A percentile compares a stretch with the other conserved stretches of the same genome.
Evolutionary conservation across 2,329 filamentous ascomycete genomes (phyloP).

Genomic region (Botrytis deweyae): DNA sequence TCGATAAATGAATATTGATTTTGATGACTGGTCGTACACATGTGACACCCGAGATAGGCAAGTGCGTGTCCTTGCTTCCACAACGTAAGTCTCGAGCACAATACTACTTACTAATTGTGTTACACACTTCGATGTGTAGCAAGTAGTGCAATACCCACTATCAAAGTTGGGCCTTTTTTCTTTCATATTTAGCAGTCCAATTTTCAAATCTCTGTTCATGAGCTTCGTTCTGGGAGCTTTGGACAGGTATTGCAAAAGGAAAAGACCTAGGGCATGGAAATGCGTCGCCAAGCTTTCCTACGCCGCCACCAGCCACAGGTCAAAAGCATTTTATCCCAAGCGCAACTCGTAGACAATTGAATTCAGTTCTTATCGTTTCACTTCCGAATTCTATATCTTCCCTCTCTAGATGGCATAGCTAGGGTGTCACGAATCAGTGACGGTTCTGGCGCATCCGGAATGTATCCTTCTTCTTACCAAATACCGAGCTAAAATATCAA

Average conservation of each 20-base stretch:
- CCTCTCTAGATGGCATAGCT: background rate
- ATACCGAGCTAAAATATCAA: background rate
- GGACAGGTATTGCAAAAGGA: background rate
- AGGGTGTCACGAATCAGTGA: background rate
- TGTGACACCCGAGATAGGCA: background rate
- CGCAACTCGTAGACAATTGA: background rate
- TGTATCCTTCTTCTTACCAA: background rate
- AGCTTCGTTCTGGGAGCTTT: background rate
- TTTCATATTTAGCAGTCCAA: background rate
- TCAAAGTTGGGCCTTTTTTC: background rate
- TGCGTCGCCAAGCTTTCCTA: background rate
- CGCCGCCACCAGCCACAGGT: too few relatives aligned
- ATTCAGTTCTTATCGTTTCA: background rate
- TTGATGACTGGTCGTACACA: accelerated
- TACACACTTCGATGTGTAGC: too few relatives aligned
- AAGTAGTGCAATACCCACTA: background rate
- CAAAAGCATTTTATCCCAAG: background rate
- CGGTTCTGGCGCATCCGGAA: background rate
- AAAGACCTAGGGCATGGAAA: background rate
- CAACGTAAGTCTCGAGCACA: background rate
- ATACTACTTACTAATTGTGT: too few relatives aligned
- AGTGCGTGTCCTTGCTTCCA: background rate
- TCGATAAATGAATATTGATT: background rate
- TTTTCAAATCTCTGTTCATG: background rate
- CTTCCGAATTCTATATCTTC: background rate